Evolutionary conservation across 805 yeast genomes (phyloP).

Genomic region (Wilhelminamyces savonicus): DNA sequence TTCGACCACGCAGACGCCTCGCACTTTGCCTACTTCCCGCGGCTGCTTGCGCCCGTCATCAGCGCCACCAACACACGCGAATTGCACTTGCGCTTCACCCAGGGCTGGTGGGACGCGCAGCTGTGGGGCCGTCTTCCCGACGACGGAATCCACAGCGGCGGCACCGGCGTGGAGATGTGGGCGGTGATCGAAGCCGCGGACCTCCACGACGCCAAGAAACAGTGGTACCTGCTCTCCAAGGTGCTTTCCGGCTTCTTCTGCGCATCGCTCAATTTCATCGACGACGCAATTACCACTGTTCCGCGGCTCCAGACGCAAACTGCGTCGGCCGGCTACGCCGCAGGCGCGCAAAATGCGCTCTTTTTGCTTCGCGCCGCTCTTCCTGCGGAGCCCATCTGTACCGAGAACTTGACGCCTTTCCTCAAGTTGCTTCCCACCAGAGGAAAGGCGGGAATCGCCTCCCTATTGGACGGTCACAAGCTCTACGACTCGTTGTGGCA

Average conservation of each 20-base stretch:
- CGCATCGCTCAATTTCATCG: slow-evolving; percentile 88
- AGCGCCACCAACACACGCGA: slow-evolving; percentile 62
- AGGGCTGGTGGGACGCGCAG: slow-evolving; percentile 93
- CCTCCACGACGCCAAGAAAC: slow-evolving; percentile 46
- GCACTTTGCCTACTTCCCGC: slow-evolving; percentile 72
- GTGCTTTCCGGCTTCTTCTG: slow-evolving; percentile 88
- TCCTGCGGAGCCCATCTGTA: slow-evolving; percentile 93
- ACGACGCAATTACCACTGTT: slow-evolving; percentile 66
- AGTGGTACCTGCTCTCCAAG: slow-evolving; percentile 71
- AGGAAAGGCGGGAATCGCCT: slow-evolving; percentile 83
- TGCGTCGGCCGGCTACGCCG: slow-evolving; percentile 15
- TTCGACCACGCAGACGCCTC: slow-evolving; percentile 12
- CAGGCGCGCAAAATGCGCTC: slow-evolving; percentile 29
- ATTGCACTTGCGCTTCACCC: slow-evolving; percentile 79
- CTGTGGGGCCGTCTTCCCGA: slow-evolving; percentile 79
- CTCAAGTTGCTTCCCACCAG: slow-evolving; percentile 84
- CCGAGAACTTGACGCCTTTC: slow-evolving; percentile 94
- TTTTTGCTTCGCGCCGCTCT: slow-evolving; percentile 75
- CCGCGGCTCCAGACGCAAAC: slow-evolving; percentile 44
- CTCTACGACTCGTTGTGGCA: slow-evolving; percentile 93
- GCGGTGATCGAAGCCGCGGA: slow-evolving; percentile 67
- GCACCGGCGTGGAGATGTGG: slow-evolving; percentile 94
- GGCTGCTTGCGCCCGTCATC: slow-evolving; percentile 71
- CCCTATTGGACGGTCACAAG: slow-evolving; percentile 83
- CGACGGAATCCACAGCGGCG: slow-evolving; percentile 72